phyloP scores from a whole-genome alignment of 2,329 filamentous ascomycete species.

The Monosporascus ibericus region DNA sequence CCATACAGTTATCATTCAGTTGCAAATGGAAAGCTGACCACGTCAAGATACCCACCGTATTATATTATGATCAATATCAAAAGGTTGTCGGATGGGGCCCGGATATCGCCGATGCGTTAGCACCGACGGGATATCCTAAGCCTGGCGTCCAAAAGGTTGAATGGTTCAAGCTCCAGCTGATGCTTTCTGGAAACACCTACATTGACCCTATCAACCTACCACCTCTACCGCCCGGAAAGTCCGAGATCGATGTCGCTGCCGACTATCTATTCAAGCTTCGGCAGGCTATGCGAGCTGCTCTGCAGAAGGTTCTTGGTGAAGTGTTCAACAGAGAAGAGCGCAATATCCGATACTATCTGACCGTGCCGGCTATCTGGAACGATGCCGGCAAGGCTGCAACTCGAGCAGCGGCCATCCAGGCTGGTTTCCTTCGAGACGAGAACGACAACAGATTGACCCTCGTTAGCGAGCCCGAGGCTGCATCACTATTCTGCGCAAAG shows the following conservation, averaged over 20 bases:
- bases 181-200: slow-evolving; percentile 98
- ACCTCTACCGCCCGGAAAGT: slow-evolving; percentile 93
- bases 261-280: slow-evolving; percentile 98
- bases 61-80: slow-evolving; percentile 99
- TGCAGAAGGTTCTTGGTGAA: slow-evolving; percentile 94
- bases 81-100: slow-evolving; percentile 99
- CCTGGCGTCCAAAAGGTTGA: slow-evolving; percentile 97
- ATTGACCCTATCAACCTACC: slow-evolving; percentile 99
- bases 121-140: slow-evolving; percentile 95
- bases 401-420: slow-evolving; percentile 90
- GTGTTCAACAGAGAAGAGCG: slow-evolving; percentile 97
- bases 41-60: slow-evolving; percentile 86
- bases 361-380: slow-evolving; percentile 99
- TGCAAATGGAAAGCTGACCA: slow-evolving; percentile 12
- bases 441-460: slow-evolving; percentile 95
- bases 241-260: slow-evolving; percentile 97
- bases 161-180: slow-evolving; percentile 99
- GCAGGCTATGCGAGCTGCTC: slow-evolving; percentile 90
- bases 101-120: slow-evolving; percentile 93
- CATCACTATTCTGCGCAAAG: slow-evolving; percentile 96
- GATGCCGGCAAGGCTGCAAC: slow-evolving; percentile 97
- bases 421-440: slow-evolving; percentile 92
- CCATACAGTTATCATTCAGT: not conserved
- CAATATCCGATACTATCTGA: slow-evolving; percentile 96
- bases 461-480: slow-evolving; percentile 93